phyloP scores from a whole-genome alignment of 106 monocot species.

The Chionographis japonica region DNA sequence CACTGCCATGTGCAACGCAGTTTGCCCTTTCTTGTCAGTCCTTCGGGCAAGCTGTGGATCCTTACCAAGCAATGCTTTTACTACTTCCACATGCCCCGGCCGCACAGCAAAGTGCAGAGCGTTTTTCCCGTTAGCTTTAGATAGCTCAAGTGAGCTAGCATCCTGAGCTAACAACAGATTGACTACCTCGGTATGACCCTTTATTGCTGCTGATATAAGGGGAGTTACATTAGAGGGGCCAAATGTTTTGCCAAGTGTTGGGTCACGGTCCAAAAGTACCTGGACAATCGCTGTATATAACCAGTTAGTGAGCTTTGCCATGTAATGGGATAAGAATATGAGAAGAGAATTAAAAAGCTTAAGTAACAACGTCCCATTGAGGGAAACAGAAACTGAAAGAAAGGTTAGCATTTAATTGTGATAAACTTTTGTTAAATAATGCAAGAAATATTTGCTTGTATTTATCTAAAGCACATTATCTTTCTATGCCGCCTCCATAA shows the following conservation, averaged over 20 bases:
- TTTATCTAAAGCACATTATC: no score
- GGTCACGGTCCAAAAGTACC: constrained; percentile 49
- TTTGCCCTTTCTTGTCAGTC: constrained; percentile 58
- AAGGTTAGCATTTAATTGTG: neutral
- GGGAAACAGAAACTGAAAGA: neutral
- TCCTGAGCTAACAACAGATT: constrained; percentile 28
- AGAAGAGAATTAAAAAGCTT: neutral
- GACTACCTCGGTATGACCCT: constrained; percentile 38
- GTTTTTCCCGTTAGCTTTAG: constrained; percentile 47
- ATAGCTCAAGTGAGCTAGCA: constrained; percentile 25
- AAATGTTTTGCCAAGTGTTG: constrained; percentile 36
- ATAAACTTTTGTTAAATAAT: no score
- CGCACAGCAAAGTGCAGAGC: constrained; percentile 48
- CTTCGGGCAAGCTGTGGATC: constrained; percentile 46
- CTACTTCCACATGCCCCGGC: constrained; percentile 44
- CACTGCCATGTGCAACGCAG: constrained; percentile 52
- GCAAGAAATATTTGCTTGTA: no score
- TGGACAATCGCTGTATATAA: constrained; percentile 37
- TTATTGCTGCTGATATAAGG: constrained; percentile 39
- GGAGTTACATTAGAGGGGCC: constrained; percentile 49
- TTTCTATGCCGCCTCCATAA: no score
- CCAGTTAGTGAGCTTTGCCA: constrained; percentile 1
- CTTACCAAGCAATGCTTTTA: constrained; percentile 30
- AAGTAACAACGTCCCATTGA: neutral
- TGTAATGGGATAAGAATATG: neutral